These are phyloP conservation scores for Candida verbasci DNA, from an alignment of 805 yeast species.

Conservation along the genomic window DNA sequence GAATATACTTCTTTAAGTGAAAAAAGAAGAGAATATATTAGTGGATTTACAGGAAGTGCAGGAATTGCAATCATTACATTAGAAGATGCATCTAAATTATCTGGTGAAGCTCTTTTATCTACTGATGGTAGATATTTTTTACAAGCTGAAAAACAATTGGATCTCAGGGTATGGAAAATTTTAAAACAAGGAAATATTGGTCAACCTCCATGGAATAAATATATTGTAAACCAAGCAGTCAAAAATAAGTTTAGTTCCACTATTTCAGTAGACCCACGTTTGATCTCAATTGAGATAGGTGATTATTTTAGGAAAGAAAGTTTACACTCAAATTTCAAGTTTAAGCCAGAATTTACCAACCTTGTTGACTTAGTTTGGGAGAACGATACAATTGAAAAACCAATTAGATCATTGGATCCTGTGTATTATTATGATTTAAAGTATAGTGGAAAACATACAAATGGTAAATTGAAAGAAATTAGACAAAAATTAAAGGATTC, in stretches of 20 bases:
- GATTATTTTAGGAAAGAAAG: slow-evolving; percentile 28
- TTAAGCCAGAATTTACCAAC: slow-evolving; percentile 28
- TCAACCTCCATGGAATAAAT: slow-evolving; percentile 74
- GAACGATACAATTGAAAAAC: slow-evolving; percentile 21
- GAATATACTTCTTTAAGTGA: slow-evolving; percentile 84
- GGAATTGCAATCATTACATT: slow-evolving; percentile 83
- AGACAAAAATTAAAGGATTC: slow-evolving; percentile 26
- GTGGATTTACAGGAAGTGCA: slow-evolving; percentile 91
- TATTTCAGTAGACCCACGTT: slow-evolving; percentile 80
- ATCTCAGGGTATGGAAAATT: slow-evolving; percentile 64
- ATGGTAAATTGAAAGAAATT: slow-evolving; percentile 24
- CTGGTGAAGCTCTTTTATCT: slow-evolving; percentile 72
- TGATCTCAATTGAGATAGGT: slow-evolving; percentile 53
- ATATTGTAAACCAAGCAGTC: slow-evolving; percentile 53
- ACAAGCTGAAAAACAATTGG: slow-evolving; percentile 84
- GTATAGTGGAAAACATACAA: slow-evolving; percentile 31
- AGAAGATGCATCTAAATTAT: slow-evolving; percentile 36
- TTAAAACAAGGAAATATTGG: slow-evolving; percentile 77
- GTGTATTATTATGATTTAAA: slow-evolving; percentile 25
- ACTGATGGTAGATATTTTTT: slow-evolving; percentile 95
- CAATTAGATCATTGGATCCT: slow-evolving; percentile 29
- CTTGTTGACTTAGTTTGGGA: slow-evolving; percentile 40
- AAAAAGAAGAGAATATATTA: slow-evolving; percentile 74
- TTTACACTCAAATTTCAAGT: slow-evolving; percentile 13
- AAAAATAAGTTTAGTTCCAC: slow-evolving; percentile 46